Base-by-base conservation (phyloP, 306 rosid species). In the Trichosanthes cucumerina region DNA sequence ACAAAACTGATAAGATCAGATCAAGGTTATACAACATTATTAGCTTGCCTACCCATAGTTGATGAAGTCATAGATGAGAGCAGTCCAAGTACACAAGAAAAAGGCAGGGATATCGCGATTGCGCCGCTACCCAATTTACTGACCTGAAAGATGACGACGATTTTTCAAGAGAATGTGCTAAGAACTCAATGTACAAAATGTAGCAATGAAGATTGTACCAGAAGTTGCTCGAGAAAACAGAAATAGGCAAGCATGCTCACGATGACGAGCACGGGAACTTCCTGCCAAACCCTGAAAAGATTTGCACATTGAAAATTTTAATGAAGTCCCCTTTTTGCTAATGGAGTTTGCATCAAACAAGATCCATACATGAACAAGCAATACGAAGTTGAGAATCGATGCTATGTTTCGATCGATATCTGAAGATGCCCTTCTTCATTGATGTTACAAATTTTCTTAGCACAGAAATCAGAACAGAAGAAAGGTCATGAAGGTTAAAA, bases 161-260 rank as follows among this genome's bases (percentile, higher is more conserved):
- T 50, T 72, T 75, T 41, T 74, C 78, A 64, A 43, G 43, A 57
- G 41, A 81, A 11, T 69, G 71, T 66, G 52, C 52, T 23, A 63
- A 64, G 78, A 74, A 77, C 50, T 41, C 80, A 79, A 47, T 64
- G 71, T 62, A 46, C 62, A 54, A 43, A n/a, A 71, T 62, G 21
- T 78, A 75, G 10, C 65, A 57, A 54, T 71, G 70, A 34, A 11
- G 12, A 53, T 73, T 85, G 80, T 87, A 95, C 99, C 93, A 95
- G 83, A 58, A 95, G 90, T 86, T 92, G 97, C 88, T 95, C 99
- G 44, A 95, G 96, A 82, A 95, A 95, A 86, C 99, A 95, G 82
- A 95, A 95, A 86, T 92, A 95, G 52, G 97, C 97, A 76, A 95
- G 96, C 97, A 95, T 95, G 87, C 97, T 91, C 83, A 95, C 88